These are phyloP conservation scores for Funneliformis caledonium DNA, from an alignment of 371 early-diverging fungal genomes.

Conservation along the genomic window DNA sequence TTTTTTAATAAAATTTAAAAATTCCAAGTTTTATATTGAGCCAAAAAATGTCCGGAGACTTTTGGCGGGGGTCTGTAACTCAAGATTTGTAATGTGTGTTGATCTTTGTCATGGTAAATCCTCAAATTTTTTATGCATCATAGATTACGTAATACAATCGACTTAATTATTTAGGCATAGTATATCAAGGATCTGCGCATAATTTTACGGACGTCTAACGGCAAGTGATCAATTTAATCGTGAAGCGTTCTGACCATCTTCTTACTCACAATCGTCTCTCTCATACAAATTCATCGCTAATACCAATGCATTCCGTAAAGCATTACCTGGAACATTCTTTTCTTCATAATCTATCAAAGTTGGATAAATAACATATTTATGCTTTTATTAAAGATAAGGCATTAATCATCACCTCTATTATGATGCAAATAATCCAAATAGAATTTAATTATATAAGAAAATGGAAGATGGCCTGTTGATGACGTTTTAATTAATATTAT, in stretches of 20 bases:
- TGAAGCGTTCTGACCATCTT: slow-evolving; percentile 12
- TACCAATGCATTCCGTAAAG: neutral
- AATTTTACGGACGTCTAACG: neutral
- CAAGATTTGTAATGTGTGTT: slow-evolving; percentile 54
- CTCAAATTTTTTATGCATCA: no score
- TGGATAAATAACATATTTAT: slow-evolving; percentile 25
- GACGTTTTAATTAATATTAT: neutral
- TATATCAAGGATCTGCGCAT: slow-evolving; percentile 13
- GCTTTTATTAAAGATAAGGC: slow-evolving; percentile 11
- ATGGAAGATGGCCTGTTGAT: neutral
- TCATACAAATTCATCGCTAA: slow-evolving; percentile 3
- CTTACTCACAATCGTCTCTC: neutral
- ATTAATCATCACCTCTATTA: slow-evolving; percentile 1
- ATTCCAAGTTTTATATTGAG: no score
- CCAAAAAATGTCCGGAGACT: no score
- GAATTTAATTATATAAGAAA: neutral
- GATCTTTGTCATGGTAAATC: slow-evolving; percentile 40
- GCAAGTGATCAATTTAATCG: slow-evolving; percentile 21
- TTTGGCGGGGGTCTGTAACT: neutral
- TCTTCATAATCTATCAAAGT: slow-evolving; percentile 7
- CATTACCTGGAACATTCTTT: neutral
- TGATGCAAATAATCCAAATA: neutral
- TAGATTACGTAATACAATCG: no score
- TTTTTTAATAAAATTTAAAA: no score
- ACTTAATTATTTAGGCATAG: neutral